Evolutionary conservation across 768 basidiomycete genomes (phyloP), one percentile per base, ranked within the genome.

Genomic region (Mycena rosella): DNA sequence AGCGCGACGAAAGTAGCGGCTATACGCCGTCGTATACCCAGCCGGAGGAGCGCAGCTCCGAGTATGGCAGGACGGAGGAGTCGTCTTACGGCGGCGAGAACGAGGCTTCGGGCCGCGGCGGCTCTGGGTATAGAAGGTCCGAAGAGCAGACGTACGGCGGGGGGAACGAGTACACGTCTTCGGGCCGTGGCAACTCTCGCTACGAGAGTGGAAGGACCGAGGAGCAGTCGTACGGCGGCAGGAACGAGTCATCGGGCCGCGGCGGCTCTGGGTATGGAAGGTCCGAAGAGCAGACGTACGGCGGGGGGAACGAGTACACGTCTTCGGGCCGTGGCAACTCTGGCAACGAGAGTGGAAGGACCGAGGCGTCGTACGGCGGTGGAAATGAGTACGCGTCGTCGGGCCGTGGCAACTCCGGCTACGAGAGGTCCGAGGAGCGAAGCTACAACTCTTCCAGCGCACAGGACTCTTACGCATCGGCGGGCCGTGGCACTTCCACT

Each of bases 311-410:
- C 53, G 60, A 57, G 48, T 51, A 49, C n/a, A n/a, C n/a, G n/a
- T n/a, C n/a, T n/a, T 44, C 42, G 4, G 42, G 13, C 17, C 38
- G 38, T 15, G 38, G 38, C 38, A n/a, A 6, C 11, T 54, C 49
- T 49, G 47, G 56, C 27, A 30, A 54, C 10, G 51, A 30, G 32
- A 65, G 51, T 59, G 72, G 71, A 32, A 63, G 52, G 55, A 34
- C 49, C 53, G 69, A 75, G 51, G 74, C 26, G 24, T 9, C 51
- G 40, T 67, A 70, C 29, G 66, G 49, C n/a, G 49, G 68, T 29
- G 61, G 69, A 42, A 70, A 75, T 36, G 74, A 72, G 26, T 55
- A 73, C 48, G 56, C 45, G 32, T 73, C 69, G 20, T 64, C 69
- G 59, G 60, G 67, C 52, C 67, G 68, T 15, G 45, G 45, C 45